A percentile compares a stretch with the other conserved stretches of the same genome.
phyloP scores from a whole-genome alignment of 139 green algal genomes.

The Coelastrella sp. region DNA sequence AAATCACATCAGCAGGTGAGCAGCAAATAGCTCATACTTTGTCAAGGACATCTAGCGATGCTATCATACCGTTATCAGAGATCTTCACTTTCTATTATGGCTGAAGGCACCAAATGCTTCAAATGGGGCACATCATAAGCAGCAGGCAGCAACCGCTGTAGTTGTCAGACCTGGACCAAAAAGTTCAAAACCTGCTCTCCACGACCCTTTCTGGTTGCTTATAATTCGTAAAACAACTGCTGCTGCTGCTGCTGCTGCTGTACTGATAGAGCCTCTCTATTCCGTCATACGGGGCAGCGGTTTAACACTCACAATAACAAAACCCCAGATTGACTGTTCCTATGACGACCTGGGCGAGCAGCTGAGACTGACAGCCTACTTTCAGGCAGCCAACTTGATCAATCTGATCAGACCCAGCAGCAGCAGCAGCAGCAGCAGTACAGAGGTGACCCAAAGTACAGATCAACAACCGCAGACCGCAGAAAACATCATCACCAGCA shows the following conservation, averaged over 20 bases:
- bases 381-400: neutral
- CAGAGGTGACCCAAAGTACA: neutral
- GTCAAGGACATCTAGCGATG: no score
- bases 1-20: constrained; percentile 35
- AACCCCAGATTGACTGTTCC: constrained; percentile 27
- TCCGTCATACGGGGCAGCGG: neutral
- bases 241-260: neutral
- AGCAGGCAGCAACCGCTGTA: no score
- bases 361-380: neutral
- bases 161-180: no score
- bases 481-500: neutral
- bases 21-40: no score
- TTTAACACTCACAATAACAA: constrained; percentile 25
- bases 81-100: no score
- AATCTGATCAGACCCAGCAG: neutral
- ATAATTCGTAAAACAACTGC: no score
- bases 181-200: no score
- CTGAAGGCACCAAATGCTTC: no score
- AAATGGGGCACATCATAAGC: no score
- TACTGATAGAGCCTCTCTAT: constrained; percentile 40
- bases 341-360: neutral
- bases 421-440: constrained; percentile 6
- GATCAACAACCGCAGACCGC: neutral
- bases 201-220: no score
- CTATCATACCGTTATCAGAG: no score